A percentile compares a stretch with the other conserved stretches of the same genome.
Evolutionary conservation across 2,329 filamentous ascomycete genomes (phyloP).

Genomic region (Diplodia seriata): DNA sequence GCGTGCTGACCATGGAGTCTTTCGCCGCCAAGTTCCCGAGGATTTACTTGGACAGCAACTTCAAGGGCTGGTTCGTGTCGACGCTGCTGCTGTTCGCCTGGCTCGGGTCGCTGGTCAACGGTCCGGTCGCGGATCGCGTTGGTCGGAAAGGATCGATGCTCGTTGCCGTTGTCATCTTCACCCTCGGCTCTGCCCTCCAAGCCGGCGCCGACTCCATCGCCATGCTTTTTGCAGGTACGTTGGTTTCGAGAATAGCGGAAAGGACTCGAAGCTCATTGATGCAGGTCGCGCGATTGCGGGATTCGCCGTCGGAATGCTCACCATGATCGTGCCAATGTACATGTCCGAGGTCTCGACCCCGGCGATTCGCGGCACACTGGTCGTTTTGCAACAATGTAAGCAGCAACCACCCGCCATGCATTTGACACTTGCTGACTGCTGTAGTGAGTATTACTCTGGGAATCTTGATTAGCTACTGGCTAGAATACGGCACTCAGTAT

Average conservation of each 20-base stretch:
- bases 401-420: neutral
- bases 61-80: constrained; percentile 26
- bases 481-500: constrained; percentile 50
- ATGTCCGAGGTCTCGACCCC: constrained; percentile 23
- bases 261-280: too few species aligned
- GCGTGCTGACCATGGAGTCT: constrained; percentile 62
- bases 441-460: constrained; percentile 59
- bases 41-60: constrained; percentile 12
- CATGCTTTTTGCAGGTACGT: constrained; percentile 4
- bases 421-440: neutral
- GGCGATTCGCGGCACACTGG: constrained; percentile 46
- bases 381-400: constrained; percentile 63
- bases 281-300: constrained; percentile 68
- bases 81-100: constrained; percentile 16
- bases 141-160: constrained; percentile 16
- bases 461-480: constrained; percentile 66
- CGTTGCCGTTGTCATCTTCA: constrained; percentile 14
- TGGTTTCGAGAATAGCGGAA: too few species aligned
- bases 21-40: constrained; percentile 41
- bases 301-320: constrained; percentile 68
- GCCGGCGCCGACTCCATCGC: constrained; percentile 3
- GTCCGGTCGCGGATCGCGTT: constrained; percentile 9
- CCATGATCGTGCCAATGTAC: constrained; percentile 60
- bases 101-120: constrained; percentile 11
- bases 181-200: constrained; percentile 7